Conservation (phyloP, 2,329 filamentous ascomycete genomes). For the Herpotrichia juniperi region DNA sequence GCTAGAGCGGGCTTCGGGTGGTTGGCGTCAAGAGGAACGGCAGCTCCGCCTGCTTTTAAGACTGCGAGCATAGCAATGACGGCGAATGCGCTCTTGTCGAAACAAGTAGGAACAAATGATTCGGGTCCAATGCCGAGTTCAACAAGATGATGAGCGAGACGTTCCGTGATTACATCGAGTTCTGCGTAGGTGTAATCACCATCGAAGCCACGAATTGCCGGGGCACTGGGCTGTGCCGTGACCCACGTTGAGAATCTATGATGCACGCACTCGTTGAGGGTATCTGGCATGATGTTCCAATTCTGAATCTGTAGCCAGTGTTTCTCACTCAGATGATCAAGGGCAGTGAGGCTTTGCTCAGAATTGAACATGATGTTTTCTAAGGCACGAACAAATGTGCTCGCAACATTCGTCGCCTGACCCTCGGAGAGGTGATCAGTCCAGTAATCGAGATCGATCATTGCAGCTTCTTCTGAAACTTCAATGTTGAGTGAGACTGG, state of each 20-base stretch:
- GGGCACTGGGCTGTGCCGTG: slow-evolving; percentile 28
- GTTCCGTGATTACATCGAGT: slow-evolving; percentile 29
- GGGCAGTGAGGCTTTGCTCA: slow-evolving; percentile 35
- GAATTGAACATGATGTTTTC: slow-evolving; percentile 46
- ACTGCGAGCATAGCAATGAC: slow-evolving; percentile 46
- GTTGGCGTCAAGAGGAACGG: slow-evolving; percentile 43
- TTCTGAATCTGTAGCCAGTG: slow-evolving; percentile 37
- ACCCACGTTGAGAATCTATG: slow-evolving; percentile 33
- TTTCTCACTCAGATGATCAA: slow-evolving; percentile 48
- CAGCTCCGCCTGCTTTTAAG: slow-evolving; percentile 46
- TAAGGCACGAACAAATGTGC: slow-evolving; percentile 34
- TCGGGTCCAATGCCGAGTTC: slow-evolving; percentile 38
- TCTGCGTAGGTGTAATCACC: slow-evolving; percentile 40
- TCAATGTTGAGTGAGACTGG: slow-evolving; percentile 57
- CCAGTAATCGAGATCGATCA: slow-evolving; percentile 43
- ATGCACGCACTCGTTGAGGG: slow-evolving; percentile 39
- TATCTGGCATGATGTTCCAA: slow-evolving; percentile 41
- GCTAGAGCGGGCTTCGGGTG: slow-evolving; percentile 44
- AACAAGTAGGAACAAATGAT: slow-evolving; percentile 43
- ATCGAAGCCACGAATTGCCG: slow-evolving; percentile 41
- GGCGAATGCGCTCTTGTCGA: slow-evolving; percentile 46
- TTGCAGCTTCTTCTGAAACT: slow-evolving; percentile 45
- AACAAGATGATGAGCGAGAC: slow-evolving; percentile 35
- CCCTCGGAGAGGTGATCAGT: slow-evolving; percentile 38
- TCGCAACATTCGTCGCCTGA: slow-evolving; percentile 39